These are phyloP conservation scores for Tricladium varicosporioides DNA, from an alignment of 2,329 filamentous ascomycete species.

Conservation along the genomic window DNA sequence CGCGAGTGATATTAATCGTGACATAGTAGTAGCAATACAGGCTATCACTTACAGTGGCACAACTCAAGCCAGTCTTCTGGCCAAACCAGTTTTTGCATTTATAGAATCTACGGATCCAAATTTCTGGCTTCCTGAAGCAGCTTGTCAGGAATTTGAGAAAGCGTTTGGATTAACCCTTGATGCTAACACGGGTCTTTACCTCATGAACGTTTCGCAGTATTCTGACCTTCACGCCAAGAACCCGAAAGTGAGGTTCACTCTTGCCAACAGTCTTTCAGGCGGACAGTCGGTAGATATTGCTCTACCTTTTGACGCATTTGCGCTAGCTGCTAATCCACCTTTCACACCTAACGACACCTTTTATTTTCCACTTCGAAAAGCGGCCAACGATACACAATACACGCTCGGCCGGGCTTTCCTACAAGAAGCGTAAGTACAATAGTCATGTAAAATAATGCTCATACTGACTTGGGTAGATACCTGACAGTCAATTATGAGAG, in stretches of 20 bases:
- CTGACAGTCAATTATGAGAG: constrained; percentile 31
- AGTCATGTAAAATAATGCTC: neutral
- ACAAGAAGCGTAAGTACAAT: constrained; percentile 36
- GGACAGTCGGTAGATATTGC: constrained; percentile 31
- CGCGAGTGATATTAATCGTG: constrained; percentile 38
- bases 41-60: constrained; percentile 11
- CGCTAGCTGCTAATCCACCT: constrained; percentile 37
- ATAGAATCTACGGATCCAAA: constrained; percentile 39
- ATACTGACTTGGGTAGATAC: constrained; percentile 15
- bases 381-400: constrained; percentile 34
- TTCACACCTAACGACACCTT: constrained; percentile 25
- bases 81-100: constrained; percentile 12
- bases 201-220: constrained; percentile 13
- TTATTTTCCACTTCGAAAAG: constrained; percentile 41
- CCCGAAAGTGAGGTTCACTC: constrained; percentile 36
- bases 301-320: constrained; percentile 40
- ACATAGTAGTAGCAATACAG: constrained; percentile 21
- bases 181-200: constrained; percentile 15
- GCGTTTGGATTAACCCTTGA: constrained; percentile 36
- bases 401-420: constrained; percentile 41
- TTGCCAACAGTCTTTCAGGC: constrained; percentile 33
- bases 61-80: constrained; percentile 15
- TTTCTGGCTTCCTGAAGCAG: constrained; percentile 35
- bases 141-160: constrained; percentile 35
- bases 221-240: constrained; percentile 27